A percentile compares a stretch with the other conserved stretches of the same genome.
Evolutionary conservation across 257 asterid genomes (phyloP).

Genomic region (Plantago elongata): DNA sequence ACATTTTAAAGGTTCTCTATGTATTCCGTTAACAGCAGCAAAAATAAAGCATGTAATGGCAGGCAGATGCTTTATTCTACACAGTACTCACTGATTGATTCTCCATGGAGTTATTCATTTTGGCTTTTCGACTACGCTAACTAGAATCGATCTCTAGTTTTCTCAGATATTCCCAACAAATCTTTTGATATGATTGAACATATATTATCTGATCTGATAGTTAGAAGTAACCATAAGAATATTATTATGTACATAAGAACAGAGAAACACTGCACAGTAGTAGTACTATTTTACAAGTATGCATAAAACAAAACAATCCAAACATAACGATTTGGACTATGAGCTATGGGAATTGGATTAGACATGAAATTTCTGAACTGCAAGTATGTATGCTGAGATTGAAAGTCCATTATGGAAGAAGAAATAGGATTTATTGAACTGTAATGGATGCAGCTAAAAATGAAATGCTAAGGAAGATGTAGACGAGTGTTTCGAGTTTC

Average conservation of each 20-base stretch:
- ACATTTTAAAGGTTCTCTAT: neutral
- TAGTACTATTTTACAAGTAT: no score
- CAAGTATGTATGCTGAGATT: no score
- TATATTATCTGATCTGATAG: neutral
- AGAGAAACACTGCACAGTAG: neutral
- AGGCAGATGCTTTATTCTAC: conserved; percentile 12
- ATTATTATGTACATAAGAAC: neutral
- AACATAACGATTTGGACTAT: no score
- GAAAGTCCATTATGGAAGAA: no score
- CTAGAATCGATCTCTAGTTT: neutral
- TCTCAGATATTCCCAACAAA: neutral
- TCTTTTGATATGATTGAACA: neutral
- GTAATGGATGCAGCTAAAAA: no score
- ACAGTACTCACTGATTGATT: conserved; percentile 1
- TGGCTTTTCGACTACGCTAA: conserved; percentile 20
- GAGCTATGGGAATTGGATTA: no score
- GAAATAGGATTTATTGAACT: no score
- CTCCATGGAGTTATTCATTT: conserved; percentile 6
- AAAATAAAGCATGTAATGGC: neutral
- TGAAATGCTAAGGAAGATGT: no score
- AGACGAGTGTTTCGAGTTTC: no score
- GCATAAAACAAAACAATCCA: no score
- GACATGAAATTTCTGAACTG: no score
- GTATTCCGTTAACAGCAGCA: conserved; percentile 9
- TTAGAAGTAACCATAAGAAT: neutral